Evolutionary conservation across 345 rosid species (phyloP), one percentile per base, ranked within the genome.

Genomic region (Citropsis articulata): DNA sequence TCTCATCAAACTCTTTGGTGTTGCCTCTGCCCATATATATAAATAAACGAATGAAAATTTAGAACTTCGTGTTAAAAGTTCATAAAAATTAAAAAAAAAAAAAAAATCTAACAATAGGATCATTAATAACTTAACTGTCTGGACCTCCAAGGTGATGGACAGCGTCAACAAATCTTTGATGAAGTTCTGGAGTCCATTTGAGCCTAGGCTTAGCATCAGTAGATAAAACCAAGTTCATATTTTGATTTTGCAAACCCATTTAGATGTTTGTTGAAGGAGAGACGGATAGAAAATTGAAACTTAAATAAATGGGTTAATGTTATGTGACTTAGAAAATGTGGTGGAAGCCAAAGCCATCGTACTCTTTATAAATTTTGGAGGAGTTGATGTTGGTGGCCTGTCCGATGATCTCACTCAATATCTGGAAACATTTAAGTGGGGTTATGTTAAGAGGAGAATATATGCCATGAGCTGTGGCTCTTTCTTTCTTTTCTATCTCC

Each of bases 171-270:
- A 96, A 96, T 79, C 89, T 86, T 35, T 87, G 95, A 85, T 94
- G 99, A 65, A 96, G 97, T 83, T 96, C 99, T 66, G 90, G 85
- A 79, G 94, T 91, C 99, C 99, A 94, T 84, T 96, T 96, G 35
- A 96, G 89, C 86, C 97, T 94, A 63, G 99, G 99, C 83, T 96
- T 96, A 50, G 97, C 92, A 88, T 96, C 98, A 42, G 92, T 85
- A 42, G 99, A 94, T 79, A 92, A 80, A 65, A 92, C 88, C 86
- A 92, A 89, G 78, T 79, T 91, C 97, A 89, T 90, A 73, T 84
- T 87, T 50, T 82, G 85, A 78, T 83, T 90, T 71, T 84, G 91
- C 75, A 80, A 75, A 78, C 80, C 85, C 89, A 83, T 85, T 75
- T 72, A 59, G 57, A 30, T 62, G 62, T 75, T 80, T 50, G 40